Evolutionary conservation across 108 stramenopile genomes (phyloP).

Genomic region (Aurantiochytrium sp.): DNA sequence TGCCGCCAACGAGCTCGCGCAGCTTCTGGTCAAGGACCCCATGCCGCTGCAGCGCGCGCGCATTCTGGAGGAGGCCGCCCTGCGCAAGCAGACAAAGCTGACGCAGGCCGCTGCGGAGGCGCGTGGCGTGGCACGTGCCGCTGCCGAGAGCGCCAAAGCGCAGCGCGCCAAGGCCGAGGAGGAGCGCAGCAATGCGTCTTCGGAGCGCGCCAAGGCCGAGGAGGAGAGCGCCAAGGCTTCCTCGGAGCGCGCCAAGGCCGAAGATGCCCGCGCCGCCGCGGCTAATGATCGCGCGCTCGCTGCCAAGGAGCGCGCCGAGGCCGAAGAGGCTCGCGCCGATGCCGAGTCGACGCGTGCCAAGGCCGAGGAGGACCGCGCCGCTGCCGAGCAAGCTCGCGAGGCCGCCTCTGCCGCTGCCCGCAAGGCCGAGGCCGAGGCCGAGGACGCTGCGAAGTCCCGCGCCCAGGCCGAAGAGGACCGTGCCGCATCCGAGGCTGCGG

Average conservation of each 20-base stretch:
- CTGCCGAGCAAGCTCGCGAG: not conserved
- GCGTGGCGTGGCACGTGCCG: not conserved
- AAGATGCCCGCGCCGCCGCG: not conserved
- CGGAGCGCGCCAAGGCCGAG: not conserved
- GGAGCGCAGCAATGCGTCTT: not conserved
- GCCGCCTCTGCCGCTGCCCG: conserved; percentile 26
- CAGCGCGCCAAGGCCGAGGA: not conserved
- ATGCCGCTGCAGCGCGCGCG: conserved; percentile 29
- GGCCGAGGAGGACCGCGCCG: conserved; percentile 27
- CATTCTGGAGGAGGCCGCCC: conserved; percentile 35
- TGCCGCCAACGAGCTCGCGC: conserved; percentile 33
- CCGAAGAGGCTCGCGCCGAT: conserved; percentile 3
- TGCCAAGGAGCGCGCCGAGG: not conserved
- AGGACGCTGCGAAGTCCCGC: conserved; percentile 28
- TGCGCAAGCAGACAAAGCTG: conserved; percentile 23
- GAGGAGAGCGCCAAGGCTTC: not conserved
- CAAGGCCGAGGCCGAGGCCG: not conserved
- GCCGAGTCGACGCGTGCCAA: not conserved
- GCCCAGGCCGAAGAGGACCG: conserved; percentile 5
- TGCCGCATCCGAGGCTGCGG: not conserved
- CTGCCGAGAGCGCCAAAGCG: not conserved
- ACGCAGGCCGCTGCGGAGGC: conserved; percentile 32
- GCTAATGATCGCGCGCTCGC: not conserved
- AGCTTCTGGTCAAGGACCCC: conserved; percentile 23
- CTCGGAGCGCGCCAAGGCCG: not conserved